A percentile compares a stretch with the other conserved stretches of the same genome.
phyloP scores from a whole-genome alignment of 805 yeast species.

The Lachancea fermentati region DNA sequence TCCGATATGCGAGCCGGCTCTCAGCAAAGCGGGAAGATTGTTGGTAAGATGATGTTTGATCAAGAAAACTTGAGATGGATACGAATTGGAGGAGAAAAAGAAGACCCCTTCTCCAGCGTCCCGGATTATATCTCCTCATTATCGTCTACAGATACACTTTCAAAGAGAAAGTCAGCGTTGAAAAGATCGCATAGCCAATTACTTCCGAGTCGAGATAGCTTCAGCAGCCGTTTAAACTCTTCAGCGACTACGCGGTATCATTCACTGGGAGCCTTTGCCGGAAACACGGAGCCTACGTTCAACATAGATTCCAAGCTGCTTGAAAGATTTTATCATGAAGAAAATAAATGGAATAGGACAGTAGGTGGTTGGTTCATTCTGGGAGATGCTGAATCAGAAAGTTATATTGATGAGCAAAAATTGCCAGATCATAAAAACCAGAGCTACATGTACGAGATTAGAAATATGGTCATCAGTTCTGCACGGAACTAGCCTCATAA shows the following conservation, averaged over 20 bases:
- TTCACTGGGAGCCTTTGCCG: constrained; percentile 14
- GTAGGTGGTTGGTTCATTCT: constrained; percentile 30
- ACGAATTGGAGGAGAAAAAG: constrained; percentile 22
- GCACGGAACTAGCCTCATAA: constrained; percentile 18
- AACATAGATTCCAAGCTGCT: constrained; percentile 18
- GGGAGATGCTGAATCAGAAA: constrained; percentile 11
- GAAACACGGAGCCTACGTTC: constrained; percentile 13
- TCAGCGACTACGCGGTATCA: constrained; percentile 21
- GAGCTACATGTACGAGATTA: constrained; percentile 31
- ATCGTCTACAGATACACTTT: background rate
- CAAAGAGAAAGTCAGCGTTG: background rate
- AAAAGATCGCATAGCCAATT: constrained; percentile 20
- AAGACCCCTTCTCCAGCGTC: constrained; percentile 29
- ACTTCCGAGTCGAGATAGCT: constrained; percentile 4
- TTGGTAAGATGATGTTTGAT: constrained; percentile 32
- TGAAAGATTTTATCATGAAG: constrained; percentile 31
- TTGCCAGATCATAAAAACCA: constrained; percentile 17
- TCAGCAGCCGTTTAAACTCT: constrained; percentile 14
- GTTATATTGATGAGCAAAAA: constrained; percentile 12
- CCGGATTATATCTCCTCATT: constrained; percentile 17
- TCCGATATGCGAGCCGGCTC: background rate
- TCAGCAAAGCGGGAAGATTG: constrained; percentile 15
- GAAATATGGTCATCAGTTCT: constrained; percentile 33
- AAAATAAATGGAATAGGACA: constrained; percentile 30
- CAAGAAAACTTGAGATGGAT: constrained; percentile 32